phyloP scores from a whole-genome alignment of 2,329 filamentous ascomycete species.

The Trichoderma polysporum region DNA sequence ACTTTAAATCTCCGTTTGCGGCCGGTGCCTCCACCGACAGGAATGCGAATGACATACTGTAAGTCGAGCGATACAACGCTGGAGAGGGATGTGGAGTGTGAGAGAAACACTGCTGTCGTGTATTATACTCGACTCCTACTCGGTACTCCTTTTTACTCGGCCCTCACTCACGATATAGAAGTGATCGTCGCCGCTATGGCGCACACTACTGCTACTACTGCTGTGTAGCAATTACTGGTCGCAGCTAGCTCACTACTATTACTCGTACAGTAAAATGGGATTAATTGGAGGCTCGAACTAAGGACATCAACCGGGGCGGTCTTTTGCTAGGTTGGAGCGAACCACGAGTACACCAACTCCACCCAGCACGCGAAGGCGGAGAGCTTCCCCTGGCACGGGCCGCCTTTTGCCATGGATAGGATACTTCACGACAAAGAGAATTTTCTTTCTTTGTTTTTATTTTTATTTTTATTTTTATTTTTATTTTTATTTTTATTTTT shows the following conservation, averaged over 20 bases:
- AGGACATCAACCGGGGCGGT: neutral
- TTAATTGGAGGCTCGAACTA: conserved; percentile 2
- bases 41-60: neutral
- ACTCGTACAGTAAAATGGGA: neutral
- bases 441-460: neutral
- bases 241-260: neutral
- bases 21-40: neutral
- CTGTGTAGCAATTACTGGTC: neutral
- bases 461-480: no score
- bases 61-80: neutral
- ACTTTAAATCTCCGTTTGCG: conserved; percentile 2
- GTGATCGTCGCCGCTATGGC: neutral
- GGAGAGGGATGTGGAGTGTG: neutral
- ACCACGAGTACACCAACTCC: neutral
- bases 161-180: neutral
- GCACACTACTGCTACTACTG: no score
- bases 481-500: no score
- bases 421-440: neutral
- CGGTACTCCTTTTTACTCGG: neutral
- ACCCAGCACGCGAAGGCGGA: conserved; percentile 16
- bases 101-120: neutral
- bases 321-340: neutral
- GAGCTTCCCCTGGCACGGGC: conserved; percentile 17
- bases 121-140: neutral
- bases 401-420: conserved; percentile 4